These are phyloP conservation scores for Fusarium tanahbumbuense DNA, from an alignment of 2,329 filamentous ascomycete genomes.

Conservation along the genomic window DNA sequence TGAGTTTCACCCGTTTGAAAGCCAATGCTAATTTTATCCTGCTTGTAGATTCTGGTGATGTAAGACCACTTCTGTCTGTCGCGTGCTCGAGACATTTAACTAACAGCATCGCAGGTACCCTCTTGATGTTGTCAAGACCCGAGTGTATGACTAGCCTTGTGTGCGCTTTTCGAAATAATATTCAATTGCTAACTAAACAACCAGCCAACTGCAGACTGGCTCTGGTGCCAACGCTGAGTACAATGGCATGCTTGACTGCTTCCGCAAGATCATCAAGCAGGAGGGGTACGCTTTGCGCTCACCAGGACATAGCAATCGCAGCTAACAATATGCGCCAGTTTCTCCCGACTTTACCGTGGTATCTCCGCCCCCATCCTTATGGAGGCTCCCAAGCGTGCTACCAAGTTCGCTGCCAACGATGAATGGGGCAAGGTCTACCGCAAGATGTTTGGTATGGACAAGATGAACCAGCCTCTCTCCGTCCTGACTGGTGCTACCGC, in stretches of 20 bases:
- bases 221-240: conserved; percentile 83
- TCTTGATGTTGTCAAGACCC: conserved; percentile 96
- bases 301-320: conserved; percentile 5
- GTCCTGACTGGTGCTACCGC: conserved; percentile 94
- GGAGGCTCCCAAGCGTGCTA: conserved; percentile 93
- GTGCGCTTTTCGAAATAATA: conserved; percentile 25
- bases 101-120: conserved; percentile 80
- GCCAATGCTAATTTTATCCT: conserved; percentile 30
- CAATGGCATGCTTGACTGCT: conserved; percentile 98
- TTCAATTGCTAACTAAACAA: conserved; percentile 40
- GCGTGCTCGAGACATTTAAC: conserved; percentile 30
- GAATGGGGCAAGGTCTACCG: conserved; percentile 97
- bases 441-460: conserved; percentile 81
- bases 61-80: conserved; percentile 57
- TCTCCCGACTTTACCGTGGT: conserved; percentile 92
- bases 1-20: conserved; percentile 33
- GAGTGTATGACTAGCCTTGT: conserved; percentile 75
- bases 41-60: conserved; percentile 84
- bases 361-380: conserved; percentile 97
- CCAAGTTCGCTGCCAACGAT: conserved; percentile 99
- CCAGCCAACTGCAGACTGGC: conserved; percentile 87
- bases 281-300: conserved; percentile 76
- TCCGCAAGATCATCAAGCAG: conserved; percentile 94
- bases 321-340: conserved; percentile 61
- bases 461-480: conserved; percentile 93